Percentiles rank a stretch among this genome's conserved stretches.
Conservation (phyloP, 169 alveolate species). For the Eimeria necatrix region DNA sequence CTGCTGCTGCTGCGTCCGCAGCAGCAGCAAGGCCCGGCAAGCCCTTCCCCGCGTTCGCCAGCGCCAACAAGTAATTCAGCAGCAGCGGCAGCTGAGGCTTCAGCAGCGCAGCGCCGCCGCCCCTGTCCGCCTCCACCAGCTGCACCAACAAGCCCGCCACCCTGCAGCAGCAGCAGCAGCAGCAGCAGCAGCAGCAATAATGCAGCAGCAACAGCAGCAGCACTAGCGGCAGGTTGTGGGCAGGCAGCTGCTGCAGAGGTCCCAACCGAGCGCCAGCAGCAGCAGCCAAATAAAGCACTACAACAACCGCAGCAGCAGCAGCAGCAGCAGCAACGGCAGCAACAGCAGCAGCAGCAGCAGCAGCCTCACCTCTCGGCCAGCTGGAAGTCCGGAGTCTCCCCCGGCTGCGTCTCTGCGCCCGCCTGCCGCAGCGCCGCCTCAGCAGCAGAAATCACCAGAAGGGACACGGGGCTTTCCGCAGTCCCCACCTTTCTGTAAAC, state of each 20-base stretch:
- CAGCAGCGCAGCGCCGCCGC: conserved; percentile 51
- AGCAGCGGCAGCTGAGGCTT: conserved; percentile 23
- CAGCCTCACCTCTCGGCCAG: conserved; percentile 55
- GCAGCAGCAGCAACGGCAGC: conserved; percentile 9
- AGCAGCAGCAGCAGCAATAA: not conserved
- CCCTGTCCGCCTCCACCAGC: conserved; percentile 61
- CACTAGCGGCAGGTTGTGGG: not conserved
- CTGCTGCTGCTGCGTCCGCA: conserved; percentile 37
- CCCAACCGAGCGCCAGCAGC: not conserved
- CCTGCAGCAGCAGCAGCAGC: conserved; percentile 45
- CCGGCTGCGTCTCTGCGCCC: conserved; percentile 1
- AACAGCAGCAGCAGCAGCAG: conserved; percentile 16
- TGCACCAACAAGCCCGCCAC: conserved; percentile 29
- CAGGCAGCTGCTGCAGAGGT: not conserved
- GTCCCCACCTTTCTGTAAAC: conserved; percentile 6
- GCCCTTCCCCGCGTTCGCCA: conserved; percentile 18
- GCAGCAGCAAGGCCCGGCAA: not conserved
- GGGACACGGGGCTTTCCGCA: conserved; percentile 21
- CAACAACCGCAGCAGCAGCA: not conserved
- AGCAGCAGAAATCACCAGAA: conserved; percentile 9
- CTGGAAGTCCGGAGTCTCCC: conserved; percentile 30
- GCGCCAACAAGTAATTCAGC: conserved; percentile 13
- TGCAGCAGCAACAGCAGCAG: not conserved
- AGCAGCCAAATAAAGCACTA: too few species aligned
- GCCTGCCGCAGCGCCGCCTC: conserved; percentile 56